Evolutionary conservation across 345 rosid genomes (phyloP).

Genomic region (Trapa incisa): DNA sequence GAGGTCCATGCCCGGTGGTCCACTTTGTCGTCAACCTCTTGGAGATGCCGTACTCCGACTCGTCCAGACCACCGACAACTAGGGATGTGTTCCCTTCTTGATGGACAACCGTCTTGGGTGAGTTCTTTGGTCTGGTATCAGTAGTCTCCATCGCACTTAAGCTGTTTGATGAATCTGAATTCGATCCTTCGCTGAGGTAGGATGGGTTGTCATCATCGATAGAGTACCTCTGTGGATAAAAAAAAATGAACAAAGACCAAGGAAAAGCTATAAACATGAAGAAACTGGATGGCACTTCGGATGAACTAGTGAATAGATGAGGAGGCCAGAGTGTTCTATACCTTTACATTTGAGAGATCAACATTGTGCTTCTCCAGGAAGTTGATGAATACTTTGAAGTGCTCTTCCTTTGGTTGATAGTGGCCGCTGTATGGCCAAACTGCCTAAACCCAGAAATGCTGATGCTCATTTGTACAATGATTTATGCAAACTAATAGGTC

Average conservation of each 20-base stretch:
- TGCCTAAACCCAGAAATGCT: slow-evolving; percentile 30
- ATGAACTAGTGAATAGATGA: background rate
- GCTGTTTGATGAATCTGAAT: slow-evolving; percentile 4
- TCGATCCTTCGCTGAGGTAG: slow-evolving; percentile 16
- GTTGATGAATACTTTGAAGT: slow-evolving; percentile 59
- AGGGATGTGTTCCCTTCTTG: slow-evolving; percentile 8
- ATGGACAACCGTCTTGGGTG: slow-evolving; percentile 4
- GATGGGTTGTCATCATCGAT: slow-evolving; percentile 50
- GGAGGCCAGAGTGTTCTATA: slow-evolving; percentile 6
- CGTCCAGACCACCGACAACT: background rate
- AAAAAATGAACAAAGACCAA: slow-evolving; percentile 2
- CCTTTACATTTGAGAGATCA: slow-evolving; percentile 78
- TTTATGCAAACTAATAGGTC: background rate
- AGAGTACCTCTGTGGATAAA: slow-evolving; percentile 38
- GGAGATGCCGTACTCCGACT: slow-evolving; percentile 8
- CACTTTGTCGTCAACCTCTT: slow-evolving; percentile 52
- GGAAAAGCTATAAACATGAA: background rate
- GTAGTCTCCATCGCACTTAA: background rate
- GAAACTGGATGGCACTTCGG: background rate
- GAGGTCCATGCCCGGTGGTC: slow-evolving; percentile 66
- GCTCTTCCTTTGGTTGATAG: slow-evolving; percentile 89
- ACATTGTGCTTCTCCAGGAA: slow-evolving; percentile 58
- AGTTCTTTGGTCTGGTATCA: slow-evolving; percentile 1
- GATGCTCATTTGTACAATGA: too few species aligned
- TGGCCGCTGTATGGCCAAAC: slow-evolving; percentile 98